Evolutionary conservation across 768 basidiomycete genomes (phyloP).

Genomic region (Boletus vermiculosoides): DNA sequence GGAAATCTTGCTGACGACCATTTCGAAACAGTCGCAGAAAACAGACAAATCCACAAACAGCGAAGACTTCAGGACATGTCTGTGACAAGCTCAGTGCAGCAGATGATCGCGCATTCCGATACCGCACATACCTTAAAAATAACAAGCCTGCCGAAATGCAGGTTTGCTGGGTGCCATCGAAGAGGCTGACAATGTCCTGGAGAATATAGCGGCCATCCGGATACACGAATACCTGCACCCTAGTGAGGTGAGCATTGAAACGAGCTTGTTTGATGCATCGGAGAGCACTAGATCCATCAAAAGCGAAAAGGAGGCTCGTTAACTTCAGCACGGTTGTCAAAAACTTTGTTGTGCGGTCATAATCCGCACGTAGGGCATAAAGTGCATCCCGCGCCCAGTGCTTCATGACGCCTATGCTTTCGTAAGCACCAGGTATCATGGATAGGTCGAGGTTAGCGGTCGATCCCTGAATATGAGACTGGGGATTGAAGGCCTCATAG

Average conservation of each 20-base stretch:
- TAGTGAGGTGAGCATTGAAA: constrained; percentile 14
- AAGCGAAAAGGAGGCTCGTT: constrained; percentile 37
- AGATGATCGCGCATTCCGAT: too few species aligned
- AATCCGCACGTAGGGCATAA: too few species aligned
- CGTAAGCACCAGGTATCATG: constrained; percentile 40
- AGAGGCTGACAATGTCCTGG: constrained; percentile 29
- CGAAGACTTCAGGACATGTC: constrained; percentile 41
- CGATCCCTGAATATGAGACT: constrained; percentile 47
- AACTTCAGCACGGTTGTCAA: constrained; percentile 14
- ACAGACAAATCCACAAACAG: constrained; percentile 44
- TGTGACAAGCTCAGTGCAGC: constrained; percentile 16
- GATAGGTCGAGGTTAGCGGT: constrained; percentile 32
- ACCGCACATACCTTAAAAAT: too few species aligned
- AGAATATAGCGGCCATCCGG: constrained; percentile 27
- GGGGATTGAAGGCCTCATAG: constrained; percentile 51
- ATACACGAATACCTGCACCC: constrained; percentile 5
- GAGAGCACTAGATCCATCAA: constrained; percentile 35
- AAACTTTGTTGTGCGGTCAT: too few species aligned
- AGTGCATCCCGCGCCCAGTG: constrained; percentile 45
- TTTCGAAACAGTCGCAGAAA: constrained; percentile 53
- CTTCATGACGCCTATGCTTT: constrained; percentile 37
- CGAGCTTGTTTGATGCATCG: constrained; percentile 36
- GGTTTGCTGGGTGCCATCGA: too few species aligned
- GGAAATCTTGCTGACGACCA: constrained; percentile 42
- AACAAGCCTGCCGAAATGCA: too few species aligned